Conservation (phyloP, 2,329 filamentous ascomycete genomes). For the Parafenestella ontariensis region DNA sequence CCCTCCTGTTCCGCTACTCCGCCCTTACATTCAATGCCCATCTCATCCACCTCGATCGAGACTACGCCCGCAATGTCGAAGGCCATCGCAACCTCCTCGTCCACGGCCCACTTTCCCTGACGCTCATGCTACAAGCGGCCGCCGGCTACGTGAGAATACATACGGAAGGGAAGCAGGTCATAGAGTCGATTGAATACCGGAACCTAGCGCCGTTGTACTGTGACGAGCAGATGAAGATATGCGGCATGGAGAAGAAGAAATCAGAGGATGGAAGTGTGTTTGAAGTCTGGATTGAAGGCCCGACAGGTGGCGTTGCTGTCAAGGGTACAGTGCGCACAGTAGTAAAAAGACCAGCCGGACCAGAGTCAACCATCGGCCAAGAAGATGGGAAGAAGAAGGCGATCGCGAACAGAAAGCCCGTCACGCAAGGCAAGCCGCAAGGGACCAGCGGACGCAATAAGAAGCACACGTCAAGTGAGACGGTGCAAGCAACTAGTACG, state of each 20-base stretch:
- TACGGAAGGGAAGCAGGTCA: slow-evolving; percentile 31
- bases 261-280: slow-evolving; percentile 29
- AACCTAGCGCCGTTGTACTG: slow-evolving; percentile 85
- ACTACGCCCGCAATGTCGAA: slow-evolving; percentile 74
- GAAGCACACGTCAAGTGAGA: not conserved
- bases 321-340: slow-evolving; percentile 47
- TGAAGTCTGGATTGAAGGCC: slow-evolving; percentile 52
- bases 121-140: slow-evolving; percentile 76
- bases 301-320: slow-evolving; percentile 53
- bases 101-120: slow-evolving; percentile 83
- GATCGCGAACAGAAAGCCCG: not conserved
- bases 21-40: slow-evolving; percentile 90
- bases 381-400: not conserved
- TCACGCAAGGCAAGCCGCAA: not conserved
- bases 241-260: slow-evolving; percentile 60
- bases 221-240: slow-evolving; percentile 73
- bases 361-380: not conserved
- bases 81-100: slow-evolving; percentile 79
- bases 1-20: slow-evolving; percentile 87
- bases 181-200: slow-evolving; percentile 73
- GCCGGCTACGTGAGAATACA: slow-evolving; percentile 32
- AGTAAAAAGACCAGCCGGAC: not conserved
- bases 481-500: not conserved
- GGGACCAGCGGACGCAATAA: not conserved
- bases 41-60: slow-evolving; percentile 81